Evolutionary conservation across 768 basidiomycete genomes (phyloP), one percentile per base, ranked within the genome.

Genomic region (Hemileccinum impolitum): DNA sequence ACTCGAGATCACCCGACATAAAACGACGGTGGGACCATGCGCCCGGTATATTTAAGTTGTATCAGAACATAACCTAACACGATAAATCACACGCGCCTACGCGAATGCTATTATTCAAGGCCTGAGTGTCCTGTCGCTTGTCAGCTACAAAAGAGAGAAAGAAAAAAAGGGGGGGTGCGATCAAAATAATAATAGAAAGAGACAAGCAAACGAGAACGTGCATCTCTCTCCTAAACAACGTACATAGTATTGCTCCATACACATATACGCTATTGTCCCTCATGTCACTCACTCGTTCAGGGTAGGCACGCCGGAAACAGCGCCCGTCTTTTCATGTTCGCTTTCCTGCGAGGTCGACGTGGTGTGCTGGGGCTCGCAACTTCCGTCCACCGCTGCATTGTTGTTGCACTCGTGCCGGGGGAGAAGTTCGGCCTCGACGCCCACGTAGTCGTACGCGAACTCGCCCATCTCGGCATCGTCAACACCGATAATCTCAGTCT

Each of bases 381-480:
- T 63, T n/a, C 71, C 70, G 15, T 59, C 53, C 0, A 58, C 9
- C 11, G 28, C 49, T 7, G 65, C 58, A 21, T 39, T 23, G 58
- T 59, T 21, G 40, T 64, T 60, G 57, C 69, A 67, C 43, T 66
- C 63, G 51, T 64, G 61, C 26, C 60, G 61, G 2, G 64, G 65
- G 1, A 62, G 47, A 19, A 80, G 64, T 54, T 79, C 78, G 7
- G 71, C 62, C 35, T 90, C 88, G 43, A 90, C 64, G 11, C 84
- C 87, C 28, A 92, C 89, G 54, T 90, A 93, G 68, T 93, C 89
- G 59, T 90, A 91, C 2, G 88, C 85, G 53, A 82, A 92, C 70
- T 94, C 92, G 54, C 91, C 93, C 78, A 92, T 84, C 72, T 94
- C 87, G 1, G 82, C 77, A 60, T 92, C 88, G 69, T 97, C 94